A percentile compares a stretch with the other conserved stretches of the same genome.
Conservation (phyloP, 495 filamentous ascomycete genomes). For the Penicillium canescens region DNA sequence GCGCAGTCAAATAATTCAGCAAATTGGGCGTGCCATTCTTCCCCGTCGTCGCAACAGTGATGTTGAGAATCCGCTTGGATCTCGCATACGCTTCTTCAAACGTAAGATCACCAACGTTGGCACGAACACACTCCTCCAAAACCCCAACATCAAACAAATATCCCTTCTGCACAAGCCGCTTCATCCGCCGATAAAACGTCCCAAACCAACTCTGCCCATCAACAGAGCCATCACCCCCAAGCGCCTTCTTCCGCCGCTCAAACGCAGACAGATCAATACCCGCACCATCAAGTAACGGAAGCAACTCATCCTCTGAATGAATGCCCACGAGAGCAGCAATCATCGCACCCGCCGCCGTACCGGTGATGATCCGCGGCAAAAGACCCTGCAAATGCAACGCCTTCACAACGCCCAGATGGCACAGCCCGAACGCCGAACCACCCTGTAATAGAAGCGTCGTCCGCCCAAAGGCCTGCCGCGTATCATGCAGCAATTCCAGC, state of each 20-base stretch:
- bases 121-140: constrained; percentile 80
- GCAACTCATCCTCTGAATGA: constrained; percentile 84
- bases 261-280: constrained; percentile 85
- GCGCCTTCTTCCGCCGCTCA: constrained; percentile 34
- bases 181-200: constrained; percentile 60
- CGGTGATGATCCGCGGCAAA: constrained; percentile 86
- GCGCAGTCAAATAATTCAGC: constrained; percentile 91
- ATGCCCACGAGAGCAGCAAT: constrained; percentile 89
- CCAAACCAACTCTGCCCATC: constrained; percentile 44
- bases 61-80: constrained; percentile 88
- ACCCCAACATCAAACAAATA: constrained; percentile 82
- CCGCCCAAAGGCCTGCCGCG: constrained; percentile 84
- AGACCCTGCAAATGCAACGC: constrained; percentile 82
- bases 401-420: constrained; percentile 88
- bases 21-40: constrained; percentile 79
- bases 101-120: constrained; percentile 85
- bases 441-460: constrained; percentile 87
- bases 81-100: constrained; percentile 91
- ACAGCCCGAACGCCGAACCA: constrained; percentile 88
- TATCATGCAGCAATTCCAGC: constrained; percentile 85
- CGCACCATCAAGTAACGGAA: constrained; percentile 71
- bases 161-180: constrained; percentile 68
- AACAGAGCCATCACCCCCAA: constrained; percentile 4
- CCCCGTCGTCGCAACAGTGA: constrained; percentile 77
- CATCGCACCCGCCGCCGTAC: constrained; percentile 86